Conservation (phyloP, 192 early-diverging fungal species). For the Gigaspora rosea region DNA sequence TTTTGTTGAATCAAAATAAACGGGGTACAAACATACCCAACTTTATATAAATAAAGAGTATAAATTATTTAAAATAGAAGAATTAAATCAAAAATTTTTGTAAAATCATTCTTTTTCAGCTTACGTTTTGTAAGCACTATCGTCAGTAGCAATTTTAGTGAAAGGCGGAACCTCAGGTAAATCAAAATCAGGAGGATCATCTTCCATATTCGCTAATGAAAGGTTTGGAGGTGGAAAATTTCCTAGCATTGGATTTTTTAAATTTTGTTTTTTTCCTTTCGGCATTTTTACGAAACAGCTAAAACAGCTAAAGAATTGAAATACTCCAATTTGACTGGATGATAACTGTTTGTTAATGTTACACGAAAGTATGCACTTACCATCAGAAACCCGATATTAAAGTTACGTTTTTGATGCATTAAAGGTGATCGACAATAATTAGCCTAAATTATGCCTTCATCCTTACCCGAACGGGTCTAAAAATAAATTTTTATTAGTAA, state of each 20-base stretch:
- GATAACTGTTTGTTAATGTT: no score
- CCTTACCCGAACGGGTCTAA: no score
- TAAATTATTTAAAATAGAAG: background rate
- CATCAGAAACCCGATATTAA: no score
- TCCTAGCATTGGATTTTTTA: background rate
- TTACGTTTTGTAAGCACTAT: constrained; percentile 20
- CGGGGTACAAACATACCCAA: constrained; percentile 71
- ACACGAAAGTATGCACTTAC: no score
- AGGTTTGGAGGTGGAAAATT: background rate
- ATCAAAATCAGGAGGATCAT: constrained; percentile 7
- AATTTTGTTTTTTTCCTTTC: constrained; percentile 13
- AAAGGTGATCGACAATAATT: no score
- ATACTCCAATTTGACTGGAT: no score
- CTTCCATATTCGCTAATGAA: background rate
- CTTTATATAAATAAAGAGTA: constrained; percentile 24
- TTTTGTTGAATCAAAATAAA: constrained; percentile 62
- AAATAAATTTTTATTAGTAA: no score
- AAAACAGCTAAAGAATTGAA: no score
- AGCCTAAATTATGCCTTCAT: no score
- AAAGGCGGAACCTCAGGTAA: background rate
- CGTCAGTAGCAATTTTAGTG: constrained; percentile 4
- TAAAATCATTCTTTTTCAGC: background rate
- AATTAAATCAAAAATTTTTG: background rate
- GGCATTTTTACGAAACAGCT: background rate
- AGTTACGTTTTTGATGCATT: no score